A percentile compares a stretch with the other conserved stretches of the same genome.
These are phyloP conservation scores for Pseudogymnoascus sp. DNA, from an alignment of 2,329 filamentous ascomycete species.

Conservation along the genomic window DNA sequence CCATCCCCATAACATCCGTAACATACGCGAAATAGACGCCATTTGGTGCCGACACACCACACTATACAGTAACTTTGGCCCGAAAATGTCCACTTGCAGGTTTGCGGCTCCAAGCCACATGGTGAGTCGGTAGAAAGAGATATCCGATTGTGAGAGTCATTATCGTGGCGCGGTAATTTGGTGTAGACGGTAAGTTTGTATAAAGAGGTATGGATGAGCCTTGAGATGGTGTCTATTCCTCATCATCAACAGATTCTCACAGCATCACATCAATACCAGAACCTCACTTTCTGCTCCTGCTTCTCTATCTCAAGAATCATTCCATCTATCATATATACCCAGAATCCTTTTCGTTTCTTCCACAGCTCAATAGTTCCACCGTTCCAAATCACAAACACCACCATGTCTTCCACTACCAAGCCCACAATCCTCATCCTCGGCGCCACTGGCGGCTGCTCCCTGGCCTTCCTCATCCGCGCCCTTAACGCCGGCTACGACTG, in stretches of 20 bases:
- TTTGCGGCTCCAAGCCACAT: not conserved
- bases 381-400: not conserved
- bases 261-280: not conserved
- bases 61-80: not conserved
- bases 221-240: not conserved
- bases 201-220: not conserved
- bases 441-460: conserved; percentile 43
- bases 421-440: conserved; percentile 47
- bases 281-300: too few species aligned
- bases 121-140: not conserved
- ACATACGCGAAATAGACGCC: not conserved
- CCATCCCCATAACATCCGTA: not conserved
- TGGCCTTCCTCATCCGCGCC: conserved; percentile 39
- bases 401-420: conserved; percentile 6
- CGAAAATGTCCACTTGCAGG: not conserved
- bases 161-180: not conserved
- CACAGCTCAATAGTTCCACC: not conserved
- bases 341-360: not conserved
- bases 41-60: not conserved
- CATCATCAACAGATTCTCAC: not conserved
- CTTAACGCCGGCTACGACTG: conserved; percentile 41
- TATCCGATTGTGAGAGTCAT: not conserved
- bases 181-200: not conserved
- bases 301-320: not conserved
- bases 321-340: too few species aligned